A percentile compares a stretch with the other conserved stretches of the same genome.
Evolutionary conservation across 345 rosid species (phyloP).

Genomic region (Citrus glauca): DNA sequence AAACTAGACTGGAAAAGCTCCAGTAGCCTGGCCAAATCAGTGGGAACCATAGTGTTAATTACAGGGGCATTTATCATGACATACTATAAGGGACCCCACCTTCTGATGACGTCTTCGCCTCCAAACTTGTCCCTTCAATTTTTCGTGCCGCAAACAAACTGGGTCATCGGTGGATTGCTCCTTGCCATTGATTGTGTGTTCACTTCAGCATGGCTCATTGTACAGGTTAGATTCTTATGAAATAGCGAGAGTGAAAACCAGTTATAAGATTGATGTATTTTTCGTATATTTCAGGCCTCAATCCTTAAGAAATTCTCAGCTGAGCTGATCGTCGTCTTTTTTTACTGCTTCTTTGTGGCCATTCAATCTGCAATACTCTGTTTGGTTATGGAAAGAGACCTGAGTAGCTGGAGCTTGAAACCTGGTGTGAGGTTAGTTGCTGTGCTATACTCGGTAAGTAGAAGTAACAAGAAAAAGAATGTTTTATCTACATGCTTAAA

Average conservation of each 20-base stretch:
- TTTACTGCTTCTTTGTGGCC: slow-evolving; percentile 44
- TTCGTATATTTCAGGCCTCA: slow-evolving; percentile 19
- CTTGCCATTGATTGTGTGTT: slow-evolving; percentile 36
- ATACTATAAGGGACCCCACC: slow-evolving; percentile 42
- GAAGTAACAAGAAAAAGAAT: not conserved
- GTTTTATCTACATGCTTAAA: slow-evolving; percentile 4
- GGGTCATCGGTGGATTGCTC: slow-evolving; percentile 44
- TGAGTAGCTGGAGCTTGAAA: slow-evolving; percentile 41
- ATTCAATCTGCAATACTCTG: slow-evolving; percentile 44
- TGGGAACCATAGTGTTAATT: slow-evolving; percentile 41
- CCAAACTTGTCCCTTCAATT: slow-evolving; percentile 10
- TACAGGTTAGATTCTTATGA: slow-evolving; percentile 28
- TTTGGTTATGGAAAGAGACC: slow-evolving; percentile 30
- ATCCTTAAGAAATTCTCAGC: slow-evolving; percentile 39
- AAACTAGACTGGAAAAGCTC: slow-evolving; percentile 29
- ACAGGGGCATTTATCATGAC: slow-evolving; percentile 41
- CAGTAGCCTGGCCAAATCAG: slow-evolving; percentile 33
- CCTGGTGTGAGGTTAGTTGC: slow-evolving; percentile 27
- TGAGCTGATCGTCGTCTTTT: slow-evolving; percentile 39
- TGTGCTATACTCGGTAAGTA: slow-evolving; percentile 41
- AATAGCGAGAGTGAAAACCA: not conserved
- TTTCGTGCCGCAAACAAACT: slow-evolving; percentile 22
- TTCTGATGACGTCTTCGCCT: slow-evolving; percentile 15
- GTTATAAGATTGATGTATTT: not conserved
- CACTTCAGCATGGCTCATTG: slow-evolving; percentile 34